phyloP scores from a whole-genome alignment of 2,329 filamentous ascomycete species.

The Sclerotinia glacialis region DNA sequence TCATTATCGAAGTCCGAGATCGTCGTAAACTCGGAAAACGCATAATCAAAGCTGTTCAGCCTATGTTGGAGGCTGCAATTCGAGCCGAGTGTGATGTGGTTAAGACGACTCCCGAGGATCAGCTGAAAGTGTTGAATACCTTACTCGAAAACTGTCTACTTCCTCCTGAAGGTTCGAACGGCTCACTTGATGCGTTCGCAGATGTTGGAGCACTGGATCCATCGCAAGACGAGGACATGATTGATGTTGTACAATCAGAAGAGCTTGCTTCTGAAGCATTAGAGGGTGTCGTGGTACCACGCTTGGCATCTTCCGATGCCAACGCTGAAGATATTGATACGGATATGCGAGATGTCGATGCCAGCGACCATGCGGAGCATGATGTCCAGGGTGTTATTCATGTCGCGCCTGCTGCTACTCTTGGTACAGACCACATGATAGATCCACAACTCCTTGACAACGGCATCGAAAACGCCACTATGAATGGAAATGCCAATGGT shows the following conservation, averaged over 20 bases:
- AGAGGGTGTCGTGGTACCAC: neutral
- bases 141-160: conserved; percentile 65
- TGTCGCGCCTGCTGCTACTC: conserved; percentile 12
- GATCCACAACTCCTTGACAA: conserved; percentile 20
- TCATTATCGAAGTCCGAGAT: conserved; percentile 67
- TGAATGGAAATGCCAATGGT: conserved; percentile 34
- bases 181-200: conserved; percentile 11
- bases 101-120: conserved; percentile 64
- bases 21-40: conserved; percentile 82
- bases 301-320: conserved; percentile 21
- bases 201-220: conserved; percentile 44
- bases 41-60: conserved; percentile 80
- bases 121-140: conserved; percentile 70
- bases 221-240: conserved; percentile 43
- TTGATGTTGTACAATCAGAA: conserved; percentile 4
- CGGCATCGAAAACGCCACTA: conserved; percentile 31
- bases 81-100: conserved; percentile 79
- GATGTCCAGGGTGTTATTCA: conserved; percentile 24
- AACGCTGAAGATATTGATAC: conserved; percentile 40
- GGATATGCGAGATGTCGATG: conserved; percentile 41
- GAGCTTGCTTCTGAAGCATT: conserved; percentile 5
- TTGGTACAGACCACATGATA: conserved; percentile 34
- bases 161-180: conserved; percentile 19
- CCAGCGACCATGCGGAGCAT: conserved; percentile 36
- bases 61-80: conserved; percentile 71